Conservation (phyloP, 306 rosid genomes). For the Rubus parviflorus region DNA sequence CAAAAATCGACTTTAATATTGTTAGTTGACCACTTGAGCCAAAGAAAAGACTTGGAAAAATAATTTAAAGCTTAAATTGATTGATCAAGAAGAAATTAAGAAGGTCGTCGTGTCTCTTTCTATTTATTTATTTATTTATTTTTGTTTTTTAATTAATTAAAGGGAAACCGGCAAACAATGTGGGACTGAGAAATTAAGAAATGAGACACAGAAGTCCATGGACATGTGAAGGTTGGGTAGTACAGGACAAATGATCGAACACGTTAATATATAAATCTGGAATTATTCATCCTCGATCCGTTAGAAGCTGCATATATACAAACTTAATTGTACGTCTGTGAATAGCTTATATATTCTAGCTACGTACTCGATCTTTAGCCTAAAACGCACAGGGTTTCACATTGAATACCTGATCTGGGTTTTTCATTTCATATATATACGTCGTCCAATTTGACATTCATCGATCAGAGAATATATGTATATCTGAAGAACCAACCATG, state of each 20-base stretch:
- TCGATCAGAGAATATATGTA: not conserved
- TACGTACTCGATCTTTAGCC: not conserved
- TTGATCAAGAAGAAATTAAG: not conserved
- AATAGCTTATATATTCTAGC: not conserved
- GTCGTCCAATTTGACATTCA: not conserved
- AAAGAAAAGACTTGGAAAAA: no score
- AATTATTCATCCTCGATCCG: not conserved
- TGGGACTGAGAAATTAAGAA: not conserved
- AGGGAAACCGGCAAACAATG: not conserved
- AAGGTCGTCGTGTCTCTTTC: not conserved
- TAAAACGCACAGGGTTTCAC: not conserved
- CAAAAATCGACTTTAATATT: no score
- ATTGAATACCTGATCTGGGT: not conserved
- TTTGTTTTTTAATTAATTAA: not conserved
- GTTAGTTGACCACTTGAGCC: no score
- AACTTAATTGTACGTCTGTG: not conserved
- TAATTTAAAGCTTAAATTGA: not conserved
- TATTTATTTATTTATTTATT: not conserved
- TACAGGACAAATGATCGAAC: not conserved
- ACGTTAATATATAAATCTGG: not conserved
- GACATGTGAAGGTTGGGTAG: slow-evolving; percentile 11
- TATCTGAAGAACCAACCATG: no score
- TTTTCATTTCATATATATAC: not conserved
- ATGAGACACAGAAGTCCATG: slow-evolving; percentile 16
- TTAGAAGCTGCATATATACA: not conserved